Evolutionary conservation across 1,284 basidiomycete species (phyloP), one percentile per base, ranked within the genome.

Genomic region (Sparassis latifolia): DNA sequence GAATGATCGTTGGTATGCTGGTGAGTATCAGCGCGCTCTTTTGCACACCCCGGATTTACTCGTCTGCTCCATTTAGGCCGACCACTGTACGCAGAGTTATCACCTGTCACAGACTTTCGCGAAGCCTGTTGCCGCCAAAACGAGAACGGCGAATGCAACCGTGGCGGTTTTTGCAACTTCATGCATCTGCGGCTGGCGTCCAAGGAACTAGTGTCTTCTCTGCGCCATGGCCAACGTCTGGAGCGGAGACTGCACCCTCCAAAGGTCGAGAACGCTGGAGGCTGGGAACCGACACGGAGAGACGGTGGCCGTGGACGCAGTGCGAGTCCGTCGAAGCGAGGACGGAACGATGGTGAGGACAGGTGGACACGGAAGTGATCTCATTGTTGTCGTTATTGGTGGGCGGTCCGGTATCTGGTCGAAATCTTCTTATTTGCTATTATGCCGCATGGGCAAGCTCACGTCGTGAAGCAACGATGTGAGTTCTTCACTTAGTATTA

Each of bases 51-150:
- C 20, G 12, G 10, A 12, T 5, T 20, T 51, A 5, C 29, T 38
- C 46, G 29, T 40, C 10, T 29, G 35, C 40, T 37, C 38, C 30
- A 10, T 45, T 47, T 60, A 92, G 92, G 91, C 48, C 86, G 92
- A 47, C 97, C 97, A 3, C 73, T 99, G n/a, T 96, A 96, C 62
- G 93, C 93, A n/a, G 97, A 99, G 65, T 79, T 99, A 29, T 96
- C 92, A 1, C 97, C 97, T 4, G 97, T 99, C 10, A 99, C 95
- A 33, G 97, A 99, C 71, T 99, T 99, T 68, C 85, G 96, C 48
- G 97, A 99, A 72, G 96, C 96, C 0, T 99, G 97, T 68, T 99
- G 97, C 69, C 80, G 97, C 44, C 97, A 99, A 69, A 97, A 97
- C 62, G 94, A 97, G 68, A 89, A 97, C 59, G 95, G 96, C 7